phyloP scores from a whole-genome alignment of 805 yeast genomes.

The Naumovozyma baii region DNA sequence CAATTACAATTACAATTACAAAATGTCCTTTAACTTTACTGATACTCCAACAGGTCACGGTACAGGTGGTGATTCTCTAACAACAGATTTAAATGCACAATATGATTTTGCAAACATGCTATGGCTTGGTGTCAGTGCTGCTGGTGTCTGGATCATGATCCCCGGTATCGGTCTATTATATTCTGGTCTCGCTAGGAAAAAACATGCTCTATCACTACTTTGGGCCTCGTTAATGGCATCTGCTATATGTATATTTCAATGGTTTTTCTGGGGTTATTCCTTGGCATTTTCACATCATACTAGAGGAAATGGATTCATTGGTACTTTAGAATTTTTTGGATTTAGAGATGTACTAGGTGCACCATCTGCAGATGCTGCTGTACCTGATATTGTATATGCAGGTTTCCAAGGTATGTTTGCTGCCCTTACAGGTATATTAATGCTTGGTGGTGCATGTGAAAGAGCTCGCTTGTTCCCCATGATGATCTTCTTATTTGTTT shows the following conservation, averaged over 20 bases:
- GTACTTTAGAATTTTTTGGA: constrained; percentile 72
- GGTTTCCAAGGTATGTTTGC: constrained; percentile 97
- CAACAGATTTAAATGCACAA: constrained; percentile 58
- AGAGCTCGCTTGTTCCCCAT: constrained; percentile 93
- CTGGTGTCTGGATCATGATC: constrained; percentile 87
- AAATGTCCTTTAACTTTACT: constrained; percentile 27
- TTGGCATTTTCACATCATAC: constrained; percentile 68
- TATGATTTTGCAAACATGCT: constrained; percentile 72
- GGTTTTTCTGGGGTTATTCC: constrained; percentile 99
- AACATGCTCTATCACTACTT: constrained; percentile 85
- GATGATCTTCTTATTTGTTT: constrained; percentile 87
- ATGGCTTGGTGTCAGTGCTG: constrained; percentile 72
- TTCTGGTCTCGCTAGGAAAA: constrained; percentile 88
- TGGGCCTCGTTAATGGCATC: constrained; percentile 93
- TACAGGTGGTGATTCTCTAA: constrained; percentile 75
- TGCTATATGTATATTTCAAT: constrained; percentile 77
- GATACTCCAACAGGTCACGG: constrained; percentile 47
- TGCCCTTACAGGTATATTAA: constrained; percentile 78
- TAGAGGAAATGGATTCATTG: constrained; percentile 57
- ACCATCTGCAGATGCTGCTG: constrained; percentile 50
- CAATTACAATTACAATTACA: neutral
- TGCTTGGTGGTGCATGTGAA: constrained; percentile 98
- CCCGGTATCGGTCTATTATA: constrained; percentile 93
- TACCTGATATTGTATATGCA: constrained; percentile 88
- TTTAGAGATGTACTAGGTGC: constrained; percentile 76